Base-by-base conservation (phyloP, 176 grass and related monocot genomes). In the Triticum timopheevii region DNA sequence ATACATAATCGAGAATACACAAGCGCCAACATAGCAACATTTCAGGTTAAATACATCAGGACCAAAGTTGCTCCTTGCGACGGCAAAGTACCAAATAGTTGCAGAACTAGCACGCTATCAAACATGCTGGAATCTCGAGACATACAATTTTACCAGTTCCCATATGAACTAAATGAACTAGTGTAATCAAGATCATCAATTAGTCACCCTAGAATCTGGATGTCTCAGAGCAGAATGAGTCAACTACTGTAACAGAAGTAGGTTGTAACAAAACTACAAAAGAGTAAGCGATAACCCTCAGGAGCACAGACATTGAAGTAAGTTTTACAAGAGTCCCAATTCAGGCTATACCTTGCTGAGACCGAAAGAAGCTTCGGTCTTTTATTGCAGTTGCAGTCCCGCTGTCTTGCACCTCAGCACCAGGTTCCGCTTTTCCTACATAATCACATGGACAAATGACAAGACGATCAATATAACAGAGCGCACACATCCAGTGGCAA, bases 401-500 rank as follows among this genome's bases (percentile, higher is more conserved):
- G 67, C 87, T 25, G 30, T 76, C 65, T 76, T 86, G 69, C 3
- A 38, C 61, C 78, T 88, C 80, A 89, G 22, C 44, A 82, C 0
- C 47, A 68, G 23, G 80, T 92, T 92, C 33, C 79, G 58, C 23
- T 83, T 92, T 81, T 92, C 86, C 90, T 92, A 80, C 24, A 77
- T 45, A 82, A 44, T 9, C 80, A 63, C 8, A 78, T 13, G 13
- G 11, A 27, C 8, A 83, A 22, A 42, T 12, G 5, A 61, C 38
- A 23, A 34, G 3, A 1, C 8, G 22, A 74, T 54, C 44, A 82
- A 27, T 69, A 19, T 69, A 19, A 65, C 34, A 59, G 38, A 38
- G 42, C 10, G 45, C 24, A 24, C 9, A 36, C 15, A 11, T 31
- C 8, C 17, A 76, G 20, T 17, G 66, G 66, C 11, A 28, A 23